Percentiles rank a stretch among this genome's conserved stretches.
Evolutionary conservation across 257 asterid genomes (phyloP).

Genomic region (Solanum phureja): DNA sequence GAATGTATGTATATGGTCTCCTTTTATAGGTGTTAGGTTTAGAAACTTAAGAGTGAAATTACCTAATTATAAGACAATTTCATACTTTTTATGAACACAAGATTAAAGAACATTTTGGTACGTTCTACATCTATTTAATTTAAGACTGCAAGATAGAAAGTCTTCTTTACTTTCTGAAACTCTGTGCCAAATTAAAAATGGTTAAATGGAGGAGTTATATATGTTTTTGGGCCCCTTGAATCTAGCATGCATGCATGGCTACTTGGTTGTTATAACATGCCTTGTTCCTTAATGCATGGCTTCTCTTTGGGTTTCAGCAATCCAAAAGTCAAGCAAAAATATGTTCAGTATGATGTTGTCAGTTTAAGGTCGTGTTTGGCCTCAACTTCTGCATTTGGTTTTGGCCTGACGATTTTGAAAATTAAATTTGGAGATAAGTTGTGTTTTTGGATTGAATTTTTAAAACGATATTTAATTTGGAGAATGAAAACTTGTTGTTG

Average conservation of each 20-base stretch:
- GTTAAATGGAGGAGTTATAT: not conserved
- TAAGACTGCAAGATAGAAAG: not conserved
- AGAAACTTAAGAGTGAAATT: not conserved
- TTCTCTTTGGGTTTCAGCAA: not conserved
- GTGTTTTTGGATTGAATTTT: not conserved
- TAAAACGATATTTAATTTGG: not conserved
- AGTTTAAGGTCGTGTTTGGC: not conserved
- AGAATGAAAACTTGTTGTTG: not conserved
- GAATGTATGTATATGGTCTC: not conserved
- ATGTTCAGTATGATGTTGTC: not conserved
- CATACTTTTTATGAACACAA: not conserved
- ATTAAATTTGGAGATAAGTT: not conserved
- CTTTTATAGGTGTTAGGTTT: not conserved
- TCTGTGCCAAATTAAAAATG: fast-evolving
- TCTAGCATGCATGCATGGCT: conserved; percentile 11
- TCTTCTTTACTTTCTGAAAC: not conserved
- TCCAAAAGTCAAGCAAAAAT: not conserved
- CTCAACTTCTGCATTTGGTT: not conserved
- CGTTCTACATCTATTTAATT: not conserved
- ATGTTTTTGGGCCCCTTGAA: not conserved
- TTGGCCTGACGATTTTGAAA: not conserved
- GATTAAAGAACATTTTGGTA: not conserved
- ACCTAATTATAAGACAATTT: not conserved
- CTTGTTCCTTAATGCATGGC: not conserved
- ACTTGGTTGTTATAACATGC: not conserved